Percentiles rank a stretch among this genome's conserved stretches.
phyloP scores from a whole-genome alignment of 768 basidiomycete genomes.

The Suillus hirtellus region DNA sequence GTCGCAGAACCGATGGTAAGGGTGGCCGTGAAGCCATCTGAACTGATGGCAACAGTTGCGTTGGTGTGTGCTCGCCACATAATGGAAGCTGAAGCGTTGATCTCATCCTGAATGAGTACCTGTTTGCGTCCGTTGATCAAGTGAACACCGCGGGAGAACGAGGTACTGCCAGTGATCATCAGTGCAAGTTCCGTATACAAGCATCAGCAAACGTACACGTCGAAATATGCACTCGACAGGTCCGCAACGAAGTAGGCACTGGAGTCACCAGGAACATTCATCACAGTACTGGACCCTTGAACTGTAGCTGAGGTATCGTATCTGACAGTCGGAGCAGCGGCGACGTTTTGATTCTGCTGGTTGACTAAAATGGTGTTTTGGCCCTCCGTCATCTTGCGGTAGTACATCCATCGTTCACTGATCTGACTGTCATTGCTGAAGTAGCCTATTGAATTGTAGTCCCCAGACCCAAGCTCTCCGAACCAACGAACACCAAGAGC shows the following conservation, averaged over 20 bases:
- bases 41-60: constrained; percentile 65
- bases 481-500: constrained; percentile 93
- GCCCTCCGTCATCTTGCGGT: constrained; percentile 95
- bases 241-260: constrained; percentile 84
- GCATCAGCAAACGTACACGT: constrained; percentile 51
- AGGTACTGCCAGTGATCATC: constrained; percentile 44
- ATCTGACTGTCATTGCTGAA: constrained; percentile 74
- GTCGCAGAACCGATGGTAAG: constrained; percentile 70
- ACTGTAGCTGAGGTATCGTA: constrained; percentile 55
- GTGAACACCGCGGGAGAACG: constrained; percentile 84
- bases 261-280: constrained; percentile 58
- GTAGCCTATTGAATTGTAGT: constrained; percentile 78
- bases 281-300: constrained; percentile 87
- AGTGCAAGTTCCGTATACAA: constrained; percentile 9
- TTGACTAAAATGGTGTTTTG: constrained; percentile 91
- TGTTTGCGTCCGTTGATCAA: constrained; percentile 81
- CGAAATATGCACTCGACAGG: constrained; percentile 73
- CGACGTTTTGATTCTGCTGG: constrained; percentile 78
- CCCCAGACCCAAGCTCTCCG: constrained; percentile 88
- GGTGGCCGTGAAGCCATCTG: constrained; percentile 67
- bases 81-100: constrained; percentile 55
- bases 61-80: constrained; percentile 98
- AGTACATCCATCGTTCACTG: constrained; percentile 83
- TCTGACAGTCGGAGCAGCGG: constrained; percentile 57
- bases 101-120: constrained; percentile 92